phyloP scores from a whole-genome alignment of 2,329 filamentous ascomycete genomes.

The Parascedosporium putredinis region DNA sequence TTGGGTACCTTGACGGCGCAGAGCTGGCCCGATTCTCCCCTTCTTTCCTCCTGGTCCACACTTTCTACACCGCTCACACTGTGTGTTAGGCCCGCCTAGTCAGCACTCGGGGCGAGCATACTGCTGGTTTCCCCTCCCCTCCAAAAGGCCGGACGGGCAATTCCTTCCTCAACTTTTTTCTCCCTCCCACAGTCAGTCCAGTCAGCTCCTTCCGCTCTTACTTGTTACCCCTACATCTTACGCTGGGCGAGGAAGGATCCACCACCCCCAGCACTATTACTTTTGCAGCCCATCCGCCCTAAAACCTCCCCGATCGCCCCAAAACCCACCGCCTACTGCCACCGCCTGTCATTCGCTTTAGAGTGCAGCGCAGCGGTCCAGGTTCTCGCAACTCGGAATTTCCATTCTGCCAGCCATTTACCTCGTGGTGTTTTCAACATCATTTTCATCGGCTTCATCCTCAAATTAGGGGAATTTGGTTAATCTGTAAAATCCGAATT shows the following conservation, averaged over 20 bases:
- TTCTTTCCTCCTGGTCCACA: not conserved
- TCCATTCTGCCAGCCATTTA: not conserved
- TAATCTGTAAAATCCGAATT: constrained; percentile 8
- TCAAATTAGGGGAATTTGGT: constrained; percentile 7
- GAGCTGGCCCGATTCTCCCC: no score
- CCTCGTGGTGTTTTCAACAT: constrained; percentile 1
- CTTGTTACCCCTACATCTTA: not conserved
- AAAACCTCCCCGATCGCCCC: not conserved
- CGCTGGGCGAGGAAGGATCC: no score
- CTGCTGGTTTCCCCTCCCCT: not conserved
- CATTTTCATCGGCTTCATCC: constrained; percentile 8
- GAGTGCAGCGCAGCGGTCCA: not conserved
- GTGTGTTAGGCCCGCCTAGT: not conserved
- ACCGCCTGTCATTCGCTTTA: constrained; percentile 1
- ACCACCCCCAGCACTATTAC: not conserved
- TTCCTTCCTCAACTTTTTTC: constrained; percentile 3
- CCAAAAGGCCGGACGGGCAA: not conserved
- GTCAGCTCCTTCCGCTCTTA: not conserved
- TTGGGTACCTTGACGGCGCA: no score
- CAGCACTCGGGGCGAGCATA: not conserved
- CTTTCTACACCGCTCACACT: not conserved
- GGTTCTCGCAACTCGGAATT: no score
- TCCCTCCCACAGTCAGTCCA: not conserved
- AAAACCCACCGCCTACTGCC: not conserved
- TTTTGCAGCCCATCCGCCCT: not conserved